Base-by-base conservation (phyloP, 805 yeast species). In the Kodamaea jinghongensis region DNA sequence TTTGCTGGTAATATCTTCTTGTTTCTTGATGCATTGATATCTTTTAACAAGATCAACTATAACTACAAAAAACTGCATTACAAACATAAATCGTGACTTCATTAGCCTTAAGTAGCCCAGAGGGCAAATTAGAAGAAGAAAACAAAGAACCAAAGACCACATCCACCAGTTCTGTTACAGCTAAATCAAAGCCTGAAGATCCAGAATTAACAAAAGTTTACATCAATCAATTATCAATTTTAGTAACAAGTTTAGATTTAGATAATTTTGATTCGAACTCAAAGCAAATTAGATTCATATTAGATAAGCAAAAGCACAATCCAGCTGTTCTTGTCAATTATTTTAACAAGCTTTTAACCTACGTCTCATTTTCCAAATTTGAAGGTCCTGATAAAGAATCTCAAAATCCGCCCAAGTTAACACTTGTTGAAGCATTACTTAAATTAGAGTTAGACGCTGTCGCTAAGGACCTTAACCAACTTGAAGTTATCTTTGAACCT, bases 141-240 rank as follows among this genome's bases (percentile, higher is more conserved):
- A 42, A 48, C 33, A 36, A 33, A 45, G 49, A 45, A 36, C 11
- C 41, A 31, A 20, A 22, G 8, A 28, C 44, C 11, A 34, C 27
- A 27, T 31, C 35, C 31, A 25, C 35, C 3, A 39, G 23, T 20
- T 5, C 23, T 20, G 23, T 20, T 20, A 34, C 25, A 28, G 32
- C 38, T 17, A 37, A 12, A 26, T 20, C 34, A 28, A 29, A 40
- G 16, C 41, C 36, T 9, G 44, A 48, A 31, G 48, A 48, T 42
- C 50, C 60, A 23, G 70, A 66, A 49, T 47, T 64, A 42, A 54
- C 56, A 43, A 61, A 60, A 45, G 66, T 76, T 37, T 59, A 72
- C 32, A 53, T 71, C 42, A 72, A 79, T 26, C 87, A 82, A 58
- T 53, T 82, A 30, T 67, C 76, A 13, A 65, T 81, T 35, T 60